Evolutionary conservation across 23 red algal species (phyloP).

Genomic region (Gracilaria gracilis): DNA sequence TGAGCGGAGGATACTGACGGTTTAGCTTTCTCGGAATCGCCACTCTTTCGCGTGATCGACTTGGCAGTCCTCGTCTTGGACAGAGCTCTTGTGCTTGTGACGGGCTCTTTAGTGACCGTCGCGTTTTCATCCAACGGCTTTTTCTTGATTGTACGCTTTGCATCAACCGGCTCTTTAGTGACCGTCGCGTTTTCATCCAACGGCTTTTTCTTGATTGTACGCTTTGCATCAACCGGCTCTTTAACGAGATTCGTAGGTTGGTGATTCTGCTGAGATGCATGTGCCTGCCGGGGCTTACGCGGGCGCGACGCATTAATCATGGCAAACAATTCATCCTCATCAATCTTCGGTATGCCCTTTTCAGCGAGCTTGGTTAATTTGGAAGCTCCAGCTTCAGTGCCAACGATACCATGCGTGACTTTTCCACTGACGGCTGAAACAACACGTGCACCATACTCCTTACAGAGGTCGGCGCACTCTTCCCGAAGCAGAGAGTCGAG

Average conservation of each 20-base stretch:
- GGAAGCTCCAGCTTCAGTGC: conserved; percentile 72
- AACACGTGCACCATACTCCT: conserved; percentile 84
- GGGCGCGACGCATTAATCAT: conserved; percentile 70
- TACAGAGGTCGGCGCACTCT: conserved; percentile 78
- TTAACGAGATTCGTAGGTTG: conserved; percentile 26
- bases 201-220: conserved; percentile 9
- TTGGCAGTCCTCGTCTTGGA: background rate
- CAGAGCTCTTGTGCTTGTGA: background rate
- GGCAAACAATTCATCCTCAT: conserved; percentile 89
- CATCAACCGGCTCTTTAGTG: background rate
- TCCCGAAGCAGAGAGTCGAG: conserved; percentile 82
- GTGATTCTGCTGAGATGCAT: conserved; percentile 1
- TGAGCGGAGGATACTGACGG: background rate
- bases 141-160: background rate
- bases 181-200: too few relatives aligned
- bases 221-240: conserved; percentile 9
- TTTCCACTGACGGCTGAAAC: conserved; percentile 72
- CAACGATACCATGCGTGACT: conserved; percentile 83
- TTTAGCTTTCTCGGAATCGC: background rate
- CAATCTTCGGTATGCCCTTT: conserved; percentile 61
- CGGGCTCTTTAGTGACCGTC: conserved; percentile 6
- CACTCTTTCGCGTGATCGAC: background rate
- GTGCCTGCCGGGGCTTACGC: background rate
- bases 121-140: conserved; percentile 3
- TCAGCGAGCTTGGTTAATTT: conserved; percentile 73